Percentiles rank a stretch among this genome's conserved stretches.
These are phyloP conservation scores for Spiromastix sp. DNA, from an alignment of 2,329 filamentous ascomycete genomes.

Conservation along the genomic window DNA sequence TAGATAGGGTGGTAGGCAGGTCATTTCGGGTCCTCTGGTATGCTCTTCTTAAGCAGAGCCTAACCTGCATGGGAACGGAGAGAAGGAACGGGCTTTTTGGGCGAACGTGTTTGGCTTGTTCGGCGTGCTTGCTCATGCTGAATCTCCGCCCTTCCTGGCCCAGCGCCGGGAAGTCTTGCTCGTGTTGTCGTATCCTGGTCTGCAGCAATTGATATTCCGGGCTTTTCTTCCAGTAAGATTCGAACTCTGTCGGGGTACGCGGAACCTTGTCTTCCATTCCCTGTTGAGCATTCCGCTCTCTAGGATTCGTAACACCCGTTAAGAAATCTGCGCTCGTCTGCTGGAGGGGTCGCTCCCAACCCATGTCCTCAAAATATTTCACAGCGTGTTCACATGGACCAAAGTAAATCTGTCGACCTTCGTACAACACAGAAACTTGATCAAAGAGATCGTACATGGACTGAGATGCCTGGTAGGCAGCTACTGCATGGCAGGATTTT, in stretches of 20 bases:
- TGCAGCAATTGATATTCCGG: conserved; percentile 34
- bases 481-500: conserved; percentile 76
- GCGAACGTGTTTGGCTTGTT: conserved; percentile 40
- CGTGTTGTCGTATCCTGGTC: conserved; percentile 34
- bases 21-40: conserved; percentile 67
- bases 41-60: conserved; percentile 70
- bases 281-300: conserved; percentile 62
- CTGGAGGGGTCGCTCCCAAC: conserved; percentile 61
- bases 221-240: conserved; percentile 44
- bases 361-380: conserved; percentile 64
- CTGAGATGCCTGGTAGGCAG: conserved; percentile 75
- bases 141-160: conserved; percentile 2
- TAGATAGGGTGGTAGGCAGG: conserved; percentile 59
- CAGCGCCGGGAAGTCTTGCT: conserved; percentile 29
- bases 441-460: conserved; percentile 67
- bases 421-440: conserved; percentile 72
- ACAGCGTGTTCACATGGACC: conserved; percentile 58
- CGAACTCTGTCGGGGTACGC: conserved; percentile 61
- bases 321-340: conserved; percentile 76
- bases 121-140: conserved; percentile 24
- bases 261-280: conserved; percentile 45
- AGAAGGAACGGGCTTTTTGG: conserved; percentile 71
- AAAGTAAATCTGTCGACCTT: conserved; percentile 65
- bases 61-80: conserved; percentile 63
- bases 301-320: conserved; percentile 70